phyloP scores from a whole-genome alignment of 192 early-diverging fungal genomes.

The Endogone sp. region DNA sequence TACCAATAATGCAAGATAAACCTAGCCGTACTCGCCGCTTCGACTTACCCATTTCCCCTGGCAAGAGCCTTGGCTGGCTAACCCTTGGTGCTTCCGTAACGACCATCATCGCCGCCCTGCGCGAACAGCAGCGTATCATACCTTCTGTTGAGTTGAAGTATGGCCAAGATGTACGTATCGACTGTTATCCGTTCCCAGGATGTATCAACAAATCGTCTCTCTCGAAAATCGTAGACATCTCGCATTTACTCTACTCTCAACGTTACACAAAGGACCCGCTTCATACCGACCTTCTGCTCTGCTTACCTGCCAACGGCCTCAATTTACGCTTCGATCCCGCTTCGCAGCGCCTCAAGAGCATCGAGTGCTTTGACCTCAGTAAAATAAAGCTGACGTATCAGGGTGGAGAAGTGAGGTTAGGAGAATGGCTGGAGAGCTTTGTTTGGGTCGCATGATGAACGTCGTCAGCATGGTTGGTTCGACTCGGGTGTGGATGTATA shows the following conservation, averaged over 20 bases:
- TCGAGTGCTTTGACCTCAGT: constrained; percentile 60
- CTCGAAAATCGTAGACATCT: too few species aligned
- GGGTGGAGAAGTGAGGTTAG: constrained; percentile 53
- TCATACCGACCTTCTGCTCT: constrained; percentile 33
- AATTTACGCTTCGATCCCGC: constrained; percentile 54
- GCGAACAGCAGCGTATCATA: constrained; percentile 42
- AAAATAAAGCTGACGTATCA: constrained; percentile 52
- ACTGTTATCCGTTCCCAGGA: not conserved
- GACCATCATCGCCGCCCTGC: constrained; percentile 50
- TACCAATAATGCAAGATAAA: too few species aligned
- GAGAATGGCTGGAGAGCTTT: too few species aligned
- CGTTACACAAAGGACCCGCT: constrained; percentile 34
- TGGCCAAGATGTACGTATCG: constrained; percentile 47
- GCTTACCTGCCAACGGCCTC: constrained; percentile 43
- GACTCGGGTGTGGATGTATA: too few species aligned
- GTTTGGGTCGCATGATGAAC: too few species aligned
- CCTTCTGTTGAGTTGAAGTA: constrained; percentile 63
- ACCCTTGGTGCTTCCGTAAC: constrained; percentile 56
- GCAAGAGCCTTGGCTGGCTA: constrained; percentile 51
- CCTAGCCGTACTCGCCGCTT: constrained; percentile 7
- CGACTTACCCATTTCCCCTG: constrained; percentile 48
- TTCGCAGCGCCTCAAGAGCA: constrained; percentile 53
- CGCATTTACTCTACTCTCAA: too few species aligned
- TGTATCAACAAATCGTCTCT: not conserved
- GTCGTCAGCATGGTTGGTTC: too few species aligned